phyloP scores from a whole-genome alignment of 2,329 filamentous ascomycete genomes.

The Teratosphaeria epicoccoides region DNA sequence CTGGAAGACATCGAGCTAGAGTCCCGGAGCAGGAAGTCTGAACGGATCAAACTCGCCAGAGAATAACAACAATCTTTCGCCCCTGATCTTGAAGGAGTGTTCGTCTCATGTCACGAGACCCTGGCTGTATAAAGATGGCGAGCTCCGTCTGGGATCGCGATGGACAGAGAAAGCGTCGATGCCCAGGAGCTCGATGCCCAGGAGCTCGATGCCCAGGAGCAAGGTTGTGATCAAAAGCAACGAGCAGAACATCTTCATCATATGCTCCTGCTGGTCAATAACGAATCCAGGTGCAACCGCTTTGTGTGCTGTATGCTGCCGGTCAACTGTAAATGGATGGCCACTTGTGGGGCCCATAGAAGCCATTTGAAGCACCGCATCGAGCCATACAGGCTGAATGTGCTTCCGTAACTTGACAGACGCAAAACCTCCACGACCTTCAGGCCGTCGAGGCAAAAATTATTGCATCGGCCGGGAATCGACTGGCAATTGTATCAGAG shows the following conservation, averaged over 20 bases:
- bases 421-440: neutral
- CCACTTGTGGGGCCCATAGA: too few relatives aligned
- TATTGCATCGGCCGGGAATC: neutral
- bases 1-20: constrained; percentile 66
- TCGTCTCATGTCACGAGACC: constrained; percentile 43
- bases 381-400: neutral
- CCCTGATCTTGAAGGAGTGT: constrained; percentile 58
- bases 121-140: neutral
- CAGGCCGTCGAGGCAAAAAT: neutral
- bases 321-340: neutral
- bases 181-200: too few relatives aligned
- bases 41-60: constrained; percentile 66
- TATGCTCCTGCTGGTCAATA: too few relatives aligned
- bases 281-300: too few relatives aligned
- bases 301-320: too few relatives aligned
- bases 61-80: constrained; percentile 60
- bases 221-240: neutral
- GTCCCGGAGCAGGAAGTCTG: constrained; percentile 48
- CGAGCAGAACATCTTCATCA: neutral
- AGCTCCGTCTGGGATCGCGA: neutral
- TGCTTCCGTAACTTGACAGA: neutral
- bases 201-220: neutral
- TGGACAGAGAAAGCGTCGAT: neutral
- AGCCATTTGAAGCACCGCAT: neutral
- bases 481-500: neutral